These are phyloP conservation scores for Stagonosporopsis chrysanthemi DNA, from an alignment of 2,329 filamentous ascomycete species.

Conservation along the genomic window DNA sequence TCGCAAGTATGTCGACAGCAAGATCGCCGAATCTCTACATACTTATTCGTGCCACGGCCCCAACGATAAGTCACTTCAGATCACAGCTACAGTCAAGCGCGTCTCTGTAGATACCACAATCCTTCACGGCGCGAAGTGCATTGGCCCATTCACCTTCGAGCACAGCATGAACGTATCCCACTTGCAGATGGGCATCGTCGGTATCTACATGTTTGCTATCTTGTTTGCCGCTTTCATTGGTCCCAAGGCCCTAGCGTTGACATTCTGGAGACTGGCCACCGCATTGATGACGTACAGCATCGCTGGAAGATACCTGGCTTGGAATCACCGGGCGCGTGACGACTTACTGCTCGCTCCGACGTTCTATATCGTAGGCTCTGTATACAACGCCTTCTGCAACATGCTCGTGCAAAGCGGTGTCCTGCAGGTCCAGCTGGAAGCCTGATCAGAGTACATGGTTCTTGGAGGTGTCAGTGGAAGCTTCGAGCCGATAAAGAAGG, in stretches of 20 bases:
- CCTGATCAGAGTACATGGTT: not conserved
- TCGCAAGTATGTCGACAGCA: conserved; percentile 8
- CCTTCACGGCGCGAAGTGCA: not conserved
- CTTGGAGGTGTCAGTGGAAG: not conserved
- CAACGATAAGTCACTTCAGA: not conserved
- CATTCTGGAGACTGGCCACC: not conserved
- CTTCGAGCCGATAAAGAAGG: too few species aligned
- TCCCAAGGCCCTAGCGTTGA: not conserved
- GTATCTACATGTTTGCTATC: not conserved
- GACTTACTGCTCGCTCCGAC: not conserved
- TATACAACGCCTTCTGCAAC: not conserved
- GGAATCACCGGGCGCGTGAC: too few species aligned
- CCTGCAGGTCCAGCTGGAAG: not conserved
- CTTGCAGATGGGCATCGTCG: not conserved
- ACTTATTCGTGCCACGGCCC: not conserved
- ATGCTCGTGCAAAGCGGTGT: too few species aligned
- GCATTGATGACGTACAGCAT: not conserved
- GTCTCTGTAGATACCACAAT: not conserved
- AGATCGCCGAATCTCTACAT: conserved; percentile 9
- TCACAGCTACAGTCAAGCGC: not conserved
- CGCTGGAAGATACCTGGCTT: not conserved
- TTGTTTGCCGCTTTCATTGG: not conserved
- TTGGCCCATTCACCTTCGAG: not conserved
- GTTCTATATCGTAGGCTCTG: not conserved
- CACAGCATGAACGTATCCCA: too few species aligned